These are phyloP conservation scores for Pisolithus orientalis DNA, from an alignment of 768 basidiomycete genomes.

Conservation along the genomic window DNA sequence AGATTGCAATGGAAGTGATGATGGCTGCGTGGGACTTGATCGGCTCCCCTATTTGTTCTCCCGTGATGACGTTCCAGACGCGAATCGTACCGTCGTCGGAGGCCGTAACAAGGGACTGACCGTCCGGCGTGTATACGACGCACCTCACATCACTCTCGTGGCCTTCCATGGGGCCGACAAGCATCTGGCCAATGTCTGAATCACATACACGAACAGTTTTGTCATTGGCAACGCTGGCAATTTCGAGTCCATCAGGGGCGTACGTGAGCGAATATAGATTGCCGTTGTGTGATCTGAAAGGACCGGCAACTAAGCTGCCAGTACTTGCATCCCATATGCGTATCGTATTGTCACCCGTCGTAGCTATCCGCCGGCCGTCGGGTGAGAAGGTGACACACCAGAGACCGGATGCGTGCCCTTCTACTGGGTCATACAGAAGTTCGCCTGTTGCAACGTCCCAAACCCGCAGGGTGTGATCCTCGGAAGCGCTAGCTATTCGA, in stretches of 20 bases:
- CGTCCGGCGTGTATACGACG: constrained; percentile 27
- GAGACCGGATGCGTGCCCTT: constrained; percentile 21
- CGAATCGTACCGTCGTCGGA: constrained; percentile 26
- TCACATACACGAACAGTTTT: constrained; percentile 27
- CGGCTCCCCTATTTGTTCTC: constrained; percentile 26
- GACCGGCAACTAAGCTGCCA: constrained; percentile 19
- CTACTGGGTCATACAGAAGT: constrained; percentile 18
- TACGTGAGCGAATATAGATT: constrained; percentile 35
- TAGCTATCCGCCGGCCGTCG: constrained; percentile 25
- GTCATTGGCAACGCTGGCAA: constrained; percentile 26
- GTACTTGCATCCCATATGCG: constrained; percentile 27
- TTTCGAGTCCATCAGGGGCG: constrained; percentile 24
- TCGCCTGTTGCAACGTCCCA: constrained; percentile 20
- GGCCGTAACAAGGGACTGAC: constrained; percentile 21
- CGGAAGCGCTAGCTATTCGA: constrained; percentile 21
- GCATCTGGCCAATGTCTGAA: constrained; percentile 32
- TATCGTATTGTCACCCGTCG: constrained; percentile 28
- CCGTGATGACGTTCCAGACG: constrained; percentile 24
- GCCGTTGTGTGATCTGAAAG: constrained; percentile 26
- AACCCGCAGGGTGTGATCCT: constrained; percentile 24
- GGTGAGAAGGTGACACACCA: constrained; percentile 28
- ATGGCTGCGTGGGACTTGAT: constrained; percentile 22
- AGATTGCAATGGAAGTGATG: constrained; percentile 27
- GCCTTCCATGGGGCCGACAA: constrained; percentile 20
- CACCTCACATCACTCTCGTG: constrained; percentile 24